A percentile compares a stretch with the other conserved stretches of the same genome.
These are phyloP conservation scores for Aureobasidium sp. DNA, from an alignment of 2,329 filamentous ascomycete genomes.

Conservation along the genomic window DNA sequence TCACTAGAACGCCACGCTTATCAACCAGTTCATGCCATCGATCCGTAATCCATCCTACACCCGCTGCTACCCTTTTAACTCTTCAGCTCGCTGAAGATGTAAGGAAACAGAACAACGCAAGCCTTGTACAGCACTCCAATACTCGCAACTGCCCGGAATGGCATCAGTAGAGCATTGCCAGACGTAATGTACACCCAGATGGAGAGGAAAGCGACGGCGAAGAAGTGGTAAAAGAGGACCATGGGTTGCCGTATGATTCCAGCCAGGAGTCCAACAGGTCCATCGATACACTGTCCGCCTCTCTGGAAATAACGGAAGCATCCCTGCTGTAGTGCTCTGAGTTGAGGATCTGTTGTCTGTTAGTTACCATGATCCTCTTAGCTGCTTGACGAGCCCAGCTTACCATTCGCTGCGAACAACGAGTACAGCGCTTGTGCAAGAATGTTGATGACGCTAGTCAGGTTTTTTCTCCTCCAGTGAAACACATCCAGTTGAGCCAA, in stretches of 20 bases:
- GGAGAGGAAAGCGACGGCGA: constrained; percentile 79
- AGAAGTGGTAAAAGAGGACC: constrained; percentile 87
- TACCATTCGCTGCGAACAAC: constrained; percentile 76
- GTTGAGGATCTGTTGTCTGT: constrained; percentile 49
- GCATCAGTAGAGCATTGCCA: constrained; percentile 36
- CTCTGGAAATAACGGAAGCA: constrained; percentile 89
- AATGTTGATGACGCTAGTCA: constrained; percentile 89
- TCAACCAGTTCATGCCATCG: not conserved
- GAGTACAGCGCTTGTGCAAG: constrained; percentile 90
- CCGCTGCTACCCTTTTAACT: constrained; percentile 5
- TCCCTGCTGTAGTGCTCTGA: constrained; percentile 74
- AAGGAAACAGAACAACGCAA: constrained; percentile 46
- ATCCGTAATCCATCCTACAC: not conserved
- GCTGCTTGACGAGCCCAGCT: constrained; percentile 19
- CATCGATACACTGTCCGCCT: constrained; percentile 64
- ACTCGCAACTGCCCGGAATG: constrained; percentile 34
- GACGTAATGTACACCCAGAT: constrained; percentile 62
- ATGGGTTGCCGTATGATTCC: constrained; percentile 72
- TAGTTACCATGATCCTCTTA: not conserved
- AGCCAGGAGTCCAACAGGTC: constrained; percentile 72
- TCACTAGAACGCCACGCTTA: constrained; percentile 9
- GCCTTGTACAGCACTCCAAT: constrained; percentile 47
- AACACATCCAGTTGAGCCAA: constrained; percentile 63
- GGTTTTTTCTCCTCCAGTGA: constrained; percentile 79
- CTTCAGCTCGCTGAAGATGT: constrained; percentile 34